phyloP scores from a whole-genome alignment of 805 yeast genomes.

The Saturnispora saitoi region DNA sequence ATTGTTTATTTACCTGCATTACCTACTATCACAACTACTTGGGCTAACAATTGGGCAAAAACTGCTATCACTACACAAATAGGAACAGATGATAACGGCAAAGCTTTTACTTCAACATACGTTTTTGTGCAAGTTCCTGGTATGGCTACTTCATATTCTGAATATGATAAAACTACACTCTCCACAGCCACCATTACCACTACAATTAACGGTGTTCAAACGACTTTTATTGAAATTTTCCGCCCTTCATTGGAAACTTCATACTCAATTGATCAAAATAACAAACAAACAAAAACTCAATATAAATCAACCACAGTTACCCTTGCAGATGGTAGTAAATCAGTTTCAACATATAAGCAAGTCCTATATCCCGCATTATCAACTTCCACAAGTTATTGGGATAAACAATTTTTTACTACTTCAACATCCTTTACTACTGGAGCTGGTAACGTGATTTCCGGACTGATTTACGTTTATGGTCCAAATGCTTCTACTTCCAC shows the following conservation, averaged over 20 bases:
- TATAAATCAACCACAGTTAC: neutral
- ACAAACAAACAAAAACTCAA: neutral
- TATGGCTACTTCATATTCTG: neutral
- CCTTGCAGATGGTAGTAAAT: neutral
- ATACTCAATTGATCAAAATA: neutral
- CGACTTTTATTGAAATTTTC: neutral
- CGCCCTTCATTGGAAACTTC: slow-evolving; percentile 4
- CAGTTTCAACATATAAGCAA: neutral
- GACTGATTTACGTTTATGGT: slow-evolving; percentile 2
- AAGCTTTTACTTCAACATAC: neutral
- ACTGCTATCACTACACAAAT: neutral
- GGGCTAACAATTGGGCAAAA: neutral
- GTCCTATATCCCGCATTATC: slow-evolving; percentile 1
- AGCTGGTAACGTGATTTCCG: neutral
- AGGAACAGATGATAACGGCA: neutral
- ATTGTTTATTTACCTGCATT: slow-evolving; percentile 5
- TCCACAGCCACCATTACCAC: neutral
- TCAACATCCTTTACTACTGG: neutral
- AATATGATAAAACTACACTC: neutral
- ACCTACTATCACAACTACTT: neutral
- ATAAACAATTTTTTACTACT: neutral
- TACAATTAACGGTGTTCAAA: neutral
- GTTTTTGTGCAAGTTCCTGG: neutral
- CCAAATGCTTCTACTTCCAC: neutral
- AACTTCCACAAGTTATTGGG: slow-evolving; percentile 2